phyloP scores from a whole-genome alignment of 164 flowering plant genomes.

The Stephania japonica region DNA sequence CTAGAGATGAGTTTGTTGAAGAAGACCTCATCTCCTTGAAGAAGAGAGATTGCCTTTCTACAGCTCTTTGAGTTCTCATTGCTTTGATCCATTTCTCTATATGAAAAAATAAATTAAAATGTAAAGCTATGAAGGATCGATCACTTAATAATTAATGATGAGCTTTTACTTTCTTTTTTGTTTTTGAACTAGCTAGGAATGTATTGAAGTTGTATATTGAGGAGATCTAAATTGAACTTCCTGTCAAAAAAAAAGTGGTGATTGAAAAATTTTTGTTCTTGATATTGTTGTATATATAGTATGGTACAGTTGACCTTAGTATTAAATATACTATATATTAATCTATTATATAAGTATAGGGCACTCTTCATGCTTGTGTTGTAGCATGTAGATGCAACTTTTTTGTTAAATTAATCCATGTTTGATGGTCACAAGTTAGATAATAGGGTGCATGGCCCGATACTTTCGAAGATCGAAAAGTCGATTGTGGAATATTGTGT shows the following conservation, averaged over 20 bases:
- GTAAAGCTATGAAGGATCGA: neutral
- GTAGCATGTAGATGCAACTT: neutral
- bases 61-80: neutral
- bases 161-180: too few relatives aligned
- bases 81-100: slow-evolving; percentile 13
- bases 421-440: slow-evolving; percentile 12
- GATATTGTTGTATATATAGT: neutral
- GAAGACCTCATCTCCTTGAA: slow-evolving; percentile 29
- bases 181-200: neutral
- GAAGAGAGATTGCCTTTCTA: slow-evolving; percentile 11
- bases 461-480: slow-evolving; percentile 14
- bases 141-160: too few relatives aligned
- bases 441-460: slow-evolving; percentile 22
- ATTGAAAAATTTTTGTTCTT: neutral
- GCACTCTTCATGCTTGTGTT: neutral
- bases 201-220: neutral
- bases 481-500: neutral
- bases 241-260: too few relatives aligned
- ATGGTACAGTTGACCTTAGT: neutral
- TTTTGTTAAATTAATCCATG: slow-evolving; percentile 2
- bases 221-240: too few relatives aligned
- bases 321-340: neutral
- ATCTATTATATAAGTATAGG: neutral
- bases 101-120: too few relatives aligned
- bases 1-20: slow-evolving; percentile 30